Evolutionary conservation across 352 stramenopile genomes (phyloP), one percentile per base, ranked within the genome.

Genomic region (Globisporangium sylvaticum): DNA sequence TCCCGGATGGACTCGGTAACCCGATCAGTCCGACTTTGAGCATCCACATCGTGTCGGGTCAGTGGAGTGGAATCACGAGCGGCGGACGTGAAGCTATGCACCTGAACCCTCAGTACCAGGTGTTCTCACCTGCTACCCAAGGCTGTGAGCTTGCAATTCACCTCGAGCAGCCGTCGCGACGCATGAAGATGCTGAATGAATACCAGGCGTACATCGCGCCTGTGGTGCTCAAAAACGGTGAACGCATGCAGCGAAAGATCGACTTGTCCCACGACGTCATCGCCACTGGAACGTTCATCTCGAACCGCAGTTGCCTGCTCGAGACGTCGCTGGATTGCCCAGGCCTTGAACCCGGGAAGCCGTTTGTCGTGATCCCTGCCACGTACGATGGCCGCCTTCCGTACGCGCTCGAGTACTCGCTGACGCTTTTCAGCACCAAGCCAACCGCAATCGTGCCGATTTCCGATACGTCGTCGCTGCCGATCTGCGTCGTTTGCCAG

Each of bases 241-340:
- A 84, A 60, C 74, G 75, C 12, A 75, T 78, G 56, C 76, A 83
- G 59, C 84, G 87, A 57, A 95, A 95, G 63, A 91, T 95, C 66
- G 87, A 95, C 63, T 64, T 95, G n/a, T 84, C 74, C 10, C 74
- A 85, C 32, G 85, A 95, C 60, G 81, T 95, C 10, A 70, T 95
- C 27, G 80, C 85, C 54, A 94, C 80, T 4, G 87, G 87, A 37
- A 95, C 85, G 12, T 95, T 95, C 65, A 92, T 95, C 58, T 95
- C 87, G 32, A 95, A 89, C 72, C 84, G 87, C 44, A 93, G 87
- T 60, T 92, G 80, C 32, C 48, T 93, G 55, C 44, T 93, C 10
- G 80, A 90, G 37, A 66, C 81, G 8, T 66, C 70, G 34, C 80
- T 91, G 24, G 77, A 82, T 64, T 34, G 46, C 12, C 37, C 55